Conservation (phyloP, 495 filamentous ascomycete species). For the Trichoderma reesei region DNA sequence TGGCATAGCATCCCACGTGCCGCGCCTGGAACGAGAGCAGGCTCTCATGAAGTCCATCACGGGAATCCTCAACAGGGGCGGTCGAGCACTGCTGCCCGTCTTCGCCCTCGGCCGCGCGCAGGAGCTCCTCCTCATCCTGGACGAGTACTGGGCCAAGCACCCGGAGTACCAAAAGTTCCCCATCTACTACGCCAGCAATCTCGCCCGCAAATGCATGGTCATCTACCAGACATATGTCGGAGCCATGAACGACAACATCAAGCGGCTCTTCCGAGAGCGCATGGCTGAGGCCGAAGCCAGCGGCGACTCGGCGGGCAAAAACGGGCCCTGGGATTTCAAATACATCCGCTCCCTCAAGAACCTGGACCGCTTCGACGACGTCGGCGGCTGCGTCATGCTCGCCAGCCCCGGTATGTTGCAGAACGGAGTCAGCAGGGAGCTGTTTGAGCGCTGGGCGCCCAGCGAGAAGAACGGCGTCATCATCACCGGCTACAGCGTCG, state of each 20-base stretch:
- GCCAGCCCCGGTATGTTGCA: conserved; percentile 96
- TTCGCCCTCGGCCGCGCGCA: conserved; percentile 91
- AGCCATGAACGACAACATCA: conserved; percentile 98
- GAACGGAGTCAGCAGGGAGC: conserved; percentile 82
- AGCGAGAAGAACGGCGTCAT: conserved; percentile 92
- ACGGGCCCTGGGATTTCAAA: conserved; percentile 92
- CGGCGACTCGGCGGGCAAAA: conserved; percentile 57
- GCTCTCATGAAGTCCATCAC: conserved; percentile 93
- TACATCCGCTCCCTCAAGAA: conserved; percentile 84
- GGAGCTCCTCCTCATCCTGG: conserved; percentile 85
- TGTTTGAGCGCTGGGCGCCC: conserved; percentile 92
- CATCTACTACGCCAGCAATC: conserved; percentile 93
- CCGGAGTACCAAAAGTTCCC: conserved; percentile 77
- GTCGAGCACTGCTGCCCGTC: conserved; percentile 87
- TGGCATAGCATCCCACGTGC: conserved; percentile 83
- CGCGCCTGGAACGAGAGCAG: conserved; percentile 79
- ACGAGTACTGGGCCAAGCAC: conserved; percentile 92
- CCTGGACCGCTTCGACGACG: conserved; percentile 90
- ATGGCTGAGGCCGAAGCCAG: conserved; percentile 78
- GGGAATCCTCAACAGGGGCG: conserved; percentile 76
- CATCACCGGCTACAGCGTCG: conserved; percentile 95
- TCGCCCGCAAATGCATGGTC: conserved; percentile 93
- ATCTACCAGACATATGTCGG: conserved; percentile 97
- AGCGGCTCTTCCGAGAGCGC: conserved; percentile 72
- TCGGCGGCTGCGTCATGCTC: conserved; percentile 93